These are phyloP conservation scores for Chytridium lagenaria DNA, from an alignment of 371 early-diverging fungal species.

Conservation along the genomic window DNA sequence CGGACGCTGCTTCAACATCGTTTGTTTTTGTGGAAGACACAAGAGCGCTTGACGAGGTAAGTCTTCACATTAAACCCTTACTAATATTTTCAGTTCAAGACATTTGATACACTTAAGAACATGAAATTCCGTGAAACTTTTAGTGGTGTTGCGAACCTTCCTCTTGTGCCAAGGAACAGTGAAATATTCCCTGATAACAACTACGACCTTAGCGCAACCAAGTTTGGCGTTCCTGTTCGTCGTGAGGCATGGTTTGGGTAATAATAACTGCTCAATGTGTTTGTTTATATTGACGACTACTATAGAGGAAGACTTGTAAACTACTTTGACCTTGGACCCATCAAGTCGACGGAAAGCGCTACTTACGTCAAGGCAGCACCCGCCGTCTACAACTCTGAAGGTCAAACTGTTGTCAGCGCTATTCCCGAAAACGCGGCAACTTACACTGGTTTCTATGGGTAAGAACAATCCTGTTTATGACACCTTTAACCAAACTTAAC, in stretches of 20 bases:
- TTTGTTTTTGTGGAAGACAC: neutral
- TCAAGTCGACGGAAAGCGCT: neutral
- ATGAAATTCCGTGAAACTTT: neutral
- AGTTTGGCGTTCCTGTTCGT: neutral
- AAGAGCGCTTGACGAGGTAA: neutral
- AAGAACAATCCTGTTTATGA: neutral
- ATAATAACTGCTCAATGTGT: neutral
- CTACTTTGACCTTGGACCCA: neutral
- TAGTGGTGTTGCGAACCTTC: neutral
- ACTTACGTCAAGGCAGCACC: neutral
- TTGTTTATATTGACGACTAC: neutral
- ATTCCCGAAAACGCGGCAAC: neutral
- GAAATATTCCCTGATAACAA: neutral
- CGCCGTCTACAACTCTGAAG: neutral
- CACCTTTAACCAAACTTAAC: neutral
- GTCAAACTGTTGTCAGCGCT: constrained; percentile 7
- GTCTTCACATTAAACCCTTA: no score
- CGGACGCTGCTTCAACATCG: neutral
- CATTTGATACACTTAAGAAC: neutral
- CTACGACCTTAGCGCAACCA: neutral
- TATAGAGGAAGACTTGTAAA: neutral
- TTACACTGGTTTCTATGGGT: constrained; percentile 7
- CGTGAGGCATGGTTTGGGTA: neutral
- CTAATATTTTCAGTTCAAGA: no score
- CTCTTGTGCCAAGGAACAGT: neutral